phyloP scores from a whole-genome alignment of 768 basidiomycete species.

The Auriculariales sp. region DNA sequence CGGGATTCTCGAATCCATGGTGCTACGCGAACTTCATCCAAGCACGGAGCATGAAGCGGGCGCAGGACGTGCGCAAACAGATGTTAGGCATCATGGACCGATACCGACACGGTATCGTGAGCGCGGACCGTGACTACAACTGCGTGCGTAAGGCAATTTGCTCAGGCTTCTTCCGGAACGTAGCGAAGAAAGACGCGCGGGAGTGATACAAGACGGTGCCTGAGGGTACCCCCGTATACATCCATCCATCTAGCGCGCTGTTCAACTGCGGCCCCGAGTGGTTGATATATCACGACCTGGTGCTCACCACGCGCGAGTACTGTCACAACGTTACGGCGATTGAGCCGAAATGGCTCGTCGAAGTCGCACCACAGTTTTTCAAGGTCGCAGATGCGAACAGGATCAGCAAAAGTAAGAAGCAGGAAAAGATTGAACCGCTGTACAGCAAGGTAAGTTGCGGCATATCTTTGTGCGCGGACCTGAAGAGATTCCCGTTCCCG shows the following conservation, averaged over 20 bases:
- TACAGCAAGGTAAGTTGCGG: slow-evolving; percentile 53
- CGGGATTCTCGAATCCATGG: slow-evolving; percentile 12
- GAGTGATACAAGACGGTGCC: slow-evolving; percentile 97
- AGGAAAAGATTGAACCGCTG: slow-evolving; percentile 93
- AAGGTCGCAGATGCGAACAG: slow-evolving; percentile 95
- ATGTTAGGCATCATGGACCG: slow-evolving; percentile 22
- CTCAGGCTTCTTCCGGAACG: slow-evolving; percentile 26
- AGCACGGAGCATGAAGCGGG: slow-evolving; percentile 19
- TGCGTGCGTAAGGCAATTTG: slow-evolving; percentile 24
- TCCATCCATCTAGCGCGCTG: slow-evolving; percentile 90
- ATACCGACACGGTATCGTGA: slow-evolving; percentile 19
- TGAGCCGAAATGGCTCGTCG: slow-evolving; percentile 96
- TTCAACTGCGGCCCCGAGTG: slow-evolving; percentile 97
- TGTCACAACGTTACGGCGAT: slow-evolving; percentile 88
- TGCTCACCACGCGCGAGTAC: slow-evolving; percentile 89
- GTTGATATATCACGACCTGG: slow-evolving; percentile 89
- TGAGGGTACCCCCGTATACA: slow-evolving; percentile 96
- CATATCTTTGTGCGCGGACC: background rate
- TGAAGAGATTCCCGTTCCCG: slow-evolving; percentile 11
- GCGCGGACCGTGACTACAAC: slow-evolving; percentile 21
- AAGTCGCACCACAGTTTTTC: slow-evolving; percentile 98
- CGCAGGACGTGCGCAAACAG: slow-evolving; percentile 24
- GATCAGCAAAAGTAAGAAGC: slow-evolving; percentile 89
- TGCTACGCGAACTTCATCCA: slow-evolving; percentile 25
- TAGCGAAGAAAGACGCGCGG: slow-evolving; percentile 53